Base-by-base conservation (phyloP, 176 grass and related monocot species). In the Avena sativa region DNA sequence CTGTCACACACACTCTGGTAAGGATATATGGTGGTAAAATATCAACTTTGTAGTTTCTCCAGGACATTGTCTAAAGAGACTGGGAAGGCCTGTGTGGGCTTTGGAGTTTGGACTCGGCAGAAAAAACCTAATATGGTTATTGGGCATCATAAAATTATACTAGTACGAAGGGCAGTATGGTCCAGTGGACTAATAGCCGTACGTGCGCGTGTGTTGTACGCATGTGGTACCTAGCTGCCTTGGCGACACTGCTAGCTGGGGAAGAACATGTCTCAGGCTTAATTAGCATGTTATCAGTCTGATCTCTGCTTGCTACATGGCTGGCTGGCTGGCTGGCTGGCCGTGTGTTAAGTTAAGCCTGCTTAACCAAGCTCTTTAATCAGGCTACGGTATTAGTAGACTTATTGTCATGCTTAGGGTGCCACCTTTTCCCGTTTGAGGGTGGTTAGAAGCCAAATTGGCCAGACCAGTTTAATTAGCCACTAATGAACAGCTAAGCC, bases 11-110 rank as follows among this genome's bases (percentile, higher is more conserved):
- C 23, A 23, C 23, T 23, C 23, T 9, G 51, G 30, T 65, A 65
- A 20, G n/a, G 0, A 12, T 57, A 17, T 85, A 80, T 69, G 60
- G 68, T 74, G 83, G 77, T 86, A 81, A 86, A 81, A 82, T 38
- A 69, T 80, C 13, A 26, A 12, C 73, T 89, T 91, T 95, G 81
- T 86, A 95, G 89, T 25, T 58, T 58, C 63, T 83, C 89, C 77
- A 93, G 12, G 82, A 93, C 46, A 85, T 87, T 93, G 93, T 93
- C 88, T 51, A 12, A 12, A 89, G 16, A 86, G 38, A 25, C 30
- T 60, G 20, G 44, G 36, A 43, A 71, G 55, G 57, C 12, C 58
- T 67, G 10, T 12, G 53, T 12, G 53, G 59, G 85, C 85, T 68
- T 84, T 64, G 85, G 47, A 80, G 67, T 91, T 91, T 87, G 89